Base-by-base conservation (phyloP, 345 rosid genomes). In the Carallia brachiata region DNA sequence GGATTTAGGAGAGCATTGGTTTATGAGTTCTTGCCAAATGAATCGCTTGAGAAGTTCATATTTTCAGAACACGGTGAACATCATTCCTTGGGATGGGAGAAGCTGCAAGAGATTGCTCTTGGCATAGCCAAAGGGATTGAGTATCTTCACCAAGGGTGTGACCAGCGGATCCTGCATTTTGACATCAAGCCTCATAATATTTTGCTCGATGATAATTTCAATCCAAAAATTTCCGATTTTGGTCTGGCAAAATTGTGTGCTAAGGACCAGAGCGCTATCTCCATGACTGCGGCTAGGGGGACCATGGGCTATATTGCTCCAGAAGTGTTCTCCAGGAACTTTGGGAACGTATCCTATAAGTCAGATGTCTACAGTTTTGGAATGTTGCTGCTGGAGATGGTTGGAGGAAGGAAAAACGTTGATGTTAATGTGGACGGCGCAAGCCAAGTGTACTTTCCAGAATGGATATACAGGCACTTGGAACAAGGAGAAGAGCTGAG, bases 121-220 rank as follows among this genome's bases (percentile, higher is more conserved):
- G 75, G 75, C n/a, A 44, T 71, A n/a, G 75, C 75, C 4, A 71
- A 64, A 39, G 75, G 75, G 13, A 71, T 71, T 2, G 69, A 71
- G 36, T 71, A 71, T 23, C 75, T 71, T 55, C 69, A 71, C 32
- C 75, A 71, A 19, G 75, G 75, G 0, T 71, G 69, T 31, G 75
- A 71, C n/a, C 64, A 70, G 52, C 13, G 73, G 36, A 70, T 70
- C 67, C 52, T 70, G 40, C 73, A 62, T 52, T 70, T 70, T 8
- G 67, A 70, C 50, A 62, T 70, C 66, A 70, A 70, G 4, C 73
- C 73, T 5, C 73, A 61, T 37, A 70, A 70, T 2, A 8, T 70
- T 12, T 36, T 69, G 36, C 57, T 71, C 2, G 75, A 71, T 3
- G 48, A 66, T 8, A 60, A 66, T 16, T 73, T 73, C 76, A 66